A percentile compares a stretch with the other conserved stretches of the same genome.
Conservation (phyloP, 192 early-diverging fungal species). For the Linnemannia elongata region DNA sequence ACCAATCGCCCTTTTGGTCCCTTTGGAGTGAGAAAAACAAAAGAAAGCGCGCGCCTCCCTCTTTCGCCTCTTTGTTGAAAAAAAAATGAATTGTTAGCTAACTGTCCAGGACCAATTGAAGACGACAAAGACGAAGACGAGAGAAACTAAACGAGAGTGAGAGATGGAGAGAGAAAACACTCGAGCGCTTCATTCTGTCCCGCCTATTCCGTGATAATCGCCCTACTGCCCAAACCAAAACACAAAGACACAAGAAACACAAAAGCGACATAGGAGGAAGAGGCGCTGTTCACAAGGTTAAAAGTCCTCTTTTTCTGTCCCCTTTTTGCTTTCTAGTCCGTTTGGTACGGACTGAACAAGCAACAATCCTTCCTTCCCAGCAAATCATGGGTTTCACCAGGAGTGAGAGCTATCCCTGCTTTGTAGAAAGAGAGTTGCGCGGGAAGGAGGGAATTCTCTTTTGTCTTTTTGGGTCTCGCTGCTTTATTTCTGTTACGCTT, state of each 20-base stretch:
- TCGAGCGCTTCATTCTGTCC: background rate
- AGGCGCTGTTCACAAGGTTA: background rate
- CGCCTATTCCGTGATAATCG: background rate
- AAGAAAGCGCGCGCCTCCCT: background rate
- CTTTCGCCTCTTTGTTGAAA: background rate
- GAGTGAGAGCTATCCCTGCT: background rate
- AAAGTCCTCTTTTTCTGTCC: background rate
- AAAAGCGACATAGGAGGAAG: background rate
- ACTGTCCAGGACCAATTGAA: background rate
- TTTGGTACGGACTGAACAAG: background rate
- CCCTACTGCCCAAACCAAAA: background rate
- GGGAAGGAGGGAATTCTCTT: background rate
- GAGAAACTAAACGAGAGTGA: background rate
- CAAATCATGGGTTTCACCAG: background rate
- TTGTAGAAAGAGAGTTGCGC: conserved; percentile 2
- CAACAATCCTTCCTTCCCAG: background rate
- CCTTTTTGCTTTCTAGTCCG: background rate
- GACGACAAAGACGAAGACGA: background rate
- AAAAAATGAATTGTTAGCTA: background rate
- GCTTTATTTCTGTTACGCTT: too few species aligned
- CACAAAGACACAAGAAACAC: background rate
- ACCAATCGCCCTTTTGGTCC: background rate
- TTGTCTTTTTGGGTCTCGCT: too few species aligned
- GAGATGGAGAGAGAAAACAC: background rate
- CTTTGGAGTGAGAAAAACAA: background rate